A percentile compares a stretch with the other conserved stretches of the same genome.
These are phyloP conservation scores for Durotheca rogersii DNA, from an alignment of 495 filamentous ascomycete genomes.

Conservation along the genomic window DNA sequence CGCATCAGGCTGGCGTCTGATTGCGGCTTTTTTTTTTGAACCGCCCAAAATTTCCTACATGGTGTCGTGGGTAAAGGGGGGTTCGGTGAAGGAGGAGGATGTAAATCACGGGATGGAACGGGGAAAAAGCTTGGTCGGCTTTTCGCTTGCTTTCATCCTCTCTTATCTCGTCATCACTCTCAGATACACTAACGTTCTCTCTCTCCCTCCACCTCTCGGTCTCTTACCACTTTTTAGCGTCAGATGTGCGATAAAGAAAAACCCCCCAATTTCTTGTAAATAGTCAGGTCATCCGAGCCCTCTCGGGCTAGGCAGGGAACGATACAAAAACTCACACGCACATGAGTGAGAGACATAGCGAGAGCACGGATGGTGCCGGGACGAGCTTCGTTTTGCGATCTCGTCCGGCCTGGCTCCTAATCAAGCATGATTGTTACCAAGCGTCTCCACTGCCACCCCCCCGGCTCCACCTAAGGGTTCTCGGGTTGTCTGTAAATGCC, in stretches of 20 bases:
- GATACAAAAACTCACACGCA: neutral
- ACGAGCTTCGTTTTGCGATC: slow-evolving; percentile 17
- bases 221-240: no score
- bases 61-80: no score
- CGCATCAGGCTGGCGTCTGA: slow-evolving; percentile 30
- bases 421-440: slow-evolving; percentile 32
- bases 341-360: neutral
- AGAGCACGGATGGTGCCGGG: slow-evolving; percentile 19
- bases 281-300: slow-evolving; percentile 21
- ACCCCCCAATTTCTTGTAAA: slow-evolving; percentile 30
- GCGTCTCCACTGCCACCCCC: no score
- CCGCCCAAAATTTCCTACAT: no score
- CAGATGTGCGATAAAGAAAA: slow-evolving; percentile 8
- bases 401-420: slow-evolving; percentile 25
- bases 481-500: slow-evolving; percentile 19
- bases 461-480: slow-evolving; percentile 1
- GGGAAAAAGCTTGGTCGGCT: slow-evolving; percentile 5
- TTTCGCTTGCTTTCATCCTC: neutral
- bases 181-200: no score
- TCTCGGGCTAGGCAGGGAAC: slow-evolving; percentile 7
- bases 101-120: slow-evolving; percentile 3
- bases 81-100: neutral
- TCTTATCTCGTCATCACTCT: slow-evolving; percentile 1
- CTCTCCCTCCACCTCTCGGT: no score
- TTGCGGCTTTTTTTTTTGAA: slow-evolving; percentile 6